phyloP scores from a whole-genome alignment of 495 filamentous ascomycete genomes.

The Trichoderma orchidacearum region DNA sequence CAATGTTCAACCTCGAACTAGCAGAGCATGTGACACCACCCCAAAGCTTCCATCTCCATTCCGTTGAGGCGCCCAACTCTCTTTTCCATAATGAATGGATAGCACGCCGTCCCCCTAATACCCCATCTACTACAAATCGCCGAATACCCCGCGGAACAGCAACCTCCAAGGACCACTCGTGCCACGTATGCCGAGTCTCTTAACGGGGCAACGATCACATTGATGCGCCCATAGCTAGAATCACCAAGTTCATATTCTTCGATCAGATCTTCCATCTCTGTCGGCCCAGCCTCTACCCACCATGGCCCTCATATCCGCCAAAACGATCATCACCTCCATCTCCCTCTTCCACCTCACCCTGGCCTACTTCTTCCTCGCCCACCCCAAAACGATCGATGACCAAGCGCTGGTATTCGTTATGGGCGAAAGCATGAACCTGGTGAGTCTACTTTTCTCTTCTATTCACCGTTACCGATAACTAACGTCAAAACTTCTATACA shows the following conservation, averaged over 20 bases:
- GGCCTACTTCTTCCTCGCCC: constrained; percentile 67
- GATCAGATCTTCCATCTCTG: too few species aligned
- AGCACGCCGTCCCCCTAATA: not conserved
- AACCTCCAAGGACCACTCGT: not conserved
- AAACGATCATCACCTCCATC: constrained; percentile 62
- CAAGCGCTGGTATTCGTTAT: constrained; percentile 72
- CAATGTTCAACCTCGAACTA: too few species aligned
- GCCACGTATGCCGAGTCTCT: not conserved
- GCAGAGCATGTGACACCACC: not conserved
- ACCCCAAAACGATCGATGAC: constrained; percentile 54
- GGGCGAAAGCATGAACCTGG: constrained; percentile 69
- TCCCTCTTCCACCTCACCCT: constrained; percentile 72
- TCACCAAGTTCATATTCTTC: too few species aligned
- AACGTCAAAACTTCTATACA: constrained; percentile 4
- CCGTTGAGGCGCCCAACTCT: not conserved
- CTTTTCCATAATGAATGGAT: not conserved
- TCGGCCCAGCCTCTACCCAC: constrained; percentile 3
- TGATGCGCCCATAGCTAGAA: not conserved
- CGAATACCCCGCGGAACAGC: not conserved
- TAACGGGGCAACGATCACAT: not conserved
- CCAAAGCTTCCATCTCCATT: not conserved
- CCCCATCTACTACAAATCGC: not conserved
- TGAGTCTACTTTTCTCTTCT: constrained; percentile 20
- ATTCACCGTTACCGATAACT: not conserved
- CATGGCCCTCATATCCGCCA: constrained; percentile 71